A percentile compares a stretch with the other conserved stretches of the same genome.
These are phyloP conservation scores for Podaxis sp. DNA, from an alignment of 768 basidiomycete species.

Conservation along the genomic window DNA sequence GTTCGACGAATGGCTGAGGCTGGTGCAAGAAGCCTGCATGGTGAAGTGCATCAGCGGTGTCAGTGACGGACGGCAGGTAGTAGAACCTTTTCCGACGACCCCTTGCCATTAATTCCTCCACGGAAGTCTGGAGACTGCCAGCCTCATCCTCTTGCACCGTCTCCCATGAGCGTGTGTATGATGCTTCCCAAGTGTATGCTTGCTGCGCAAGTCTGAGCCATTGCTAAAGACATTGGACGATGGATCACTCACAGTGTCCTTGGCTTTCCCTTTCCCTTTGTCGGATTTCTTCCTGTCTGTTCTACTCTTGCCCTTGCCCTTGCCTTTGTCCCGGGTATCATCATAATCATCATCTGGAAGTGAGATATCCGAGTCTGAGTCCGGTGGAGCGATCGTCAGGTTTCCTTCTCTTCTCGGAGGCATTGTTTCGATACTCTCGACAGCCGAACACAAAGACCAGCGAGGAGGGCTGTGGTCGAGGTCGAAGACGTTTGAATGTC, in stretches of 20 bases:
- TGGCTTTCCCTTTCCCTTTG: slow-evolving; percentile 49
- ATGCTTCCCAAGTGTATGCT: slow-evolving; percentile 95
- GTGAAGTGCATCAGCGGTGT: neutral
- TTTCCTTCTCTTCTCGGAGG: slow-evolving; percentile 36
- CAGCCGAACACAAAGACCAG: neutral
- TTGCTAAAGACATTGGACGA: slow-evolving; percentile 3
- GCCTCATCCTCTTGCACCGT: slow-evolving; percentile 94
- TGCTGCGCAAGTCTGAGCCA: slow-evolving; percentile 42
- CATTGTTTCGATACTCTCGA: slow-evolving; percentile 24
- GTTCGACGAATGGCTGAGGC: slow-evolving; percentile 86
- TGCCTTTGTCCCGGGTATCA: slow-evolving; percentile 49
- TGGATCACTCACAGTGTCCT: slow-evolving; percentile 40
- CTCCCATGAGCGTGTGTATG: slow-evolving; percentile 95
- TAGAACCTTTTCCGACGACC: slow-evolving; percentile 79
- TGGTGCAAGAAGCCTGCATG: slow-evolving; percentile 70
- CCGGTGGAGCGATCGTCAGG: slow-evolving; percentile 47
- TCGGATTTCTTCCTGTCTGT: slow-evolving; percentile 41
- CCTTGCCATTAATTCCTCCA: slow-evolving; percentile 86
- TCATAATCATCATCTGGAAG: slow-evolving; percentile 50
- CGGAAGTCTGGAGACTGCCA: slow-evolving; percentile 87
- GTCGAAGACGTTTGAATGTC: neutral
- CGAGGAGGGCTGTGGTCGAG: neutral
- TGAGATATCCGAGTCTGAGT: slow-evolving; percentile 75
- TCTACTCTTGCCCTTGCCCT: slow-evolving; percentile 55
- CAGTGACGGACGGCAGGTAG: neutral